Conservation (phyloP, 805 yeast species). For the Cyberlindnera galapagoensis region DNA sequence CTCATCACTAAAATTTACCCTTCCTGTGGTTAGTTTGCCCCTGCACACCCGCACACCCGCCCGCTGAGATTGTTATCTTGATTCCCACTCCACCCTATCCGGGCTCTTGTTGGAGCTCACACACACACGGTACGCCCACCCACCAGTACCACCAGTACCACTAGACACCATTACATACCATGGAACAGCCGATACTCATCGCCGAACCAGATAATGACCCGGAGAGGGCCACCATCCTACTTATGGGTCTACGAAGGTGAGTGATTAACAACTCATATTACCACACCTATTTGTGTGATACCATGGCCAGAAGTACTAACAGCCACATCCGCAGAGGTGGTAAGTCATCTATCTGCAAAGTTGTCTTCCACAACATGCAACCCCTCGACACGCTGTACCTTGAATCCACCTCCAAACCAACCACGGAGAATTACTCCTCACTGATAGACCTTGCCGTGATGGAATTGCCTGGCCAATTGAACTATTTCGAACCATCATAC, state of each 20-base stretch:
- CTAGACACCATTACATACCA: conserved; percentile 1
- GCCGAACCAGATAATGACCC: conserved; percentile 37
- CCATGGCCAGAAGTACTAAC: background rate
- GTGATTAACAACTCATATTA: too few species aligned
- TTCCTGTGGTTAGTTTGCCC: too few species aligned
- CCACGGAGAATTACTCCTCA: conserved; percentile 76
- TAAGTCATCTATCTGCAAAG: conserved; percentile 91
- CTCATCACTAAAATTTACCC: too few species aligned
- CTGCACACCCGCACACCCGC: too few species aligned
- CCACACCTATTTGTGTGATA: background rate
- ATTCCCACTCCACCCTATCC: too few species aligned
- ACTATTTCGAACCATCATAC: conserved; percentile 78
- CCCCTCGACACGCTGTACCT: conserved; percentile 88
- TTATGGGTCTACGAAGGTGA: conserved; percentile 78
- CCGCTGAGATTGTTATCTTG: too few species aligned
- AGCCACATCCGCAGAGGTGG: conserved; percentile 57
- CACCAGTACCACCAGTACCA: too few species aligned
- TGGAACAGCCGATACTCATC: conserved; percentile 8
- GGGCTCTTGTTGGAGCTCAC: too few species aligned
- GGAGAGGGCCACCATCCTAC: conserved; percentile 65
- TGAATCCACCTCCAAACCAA: conserved; percentile 86
- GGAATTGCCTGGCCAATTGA: conserved; percentile 93
- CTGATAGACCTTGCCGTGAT: conserved; percentile 81
- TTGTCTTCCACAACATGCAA: conserved; percentile 93
- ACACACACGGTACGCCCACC: too few species aligned